These are phyloP conservation scores for Pyricularia sp. DNA, from an alignment of 2,329 filamentous ascomycete genomes.

Conservation along the genomic window DNA sequence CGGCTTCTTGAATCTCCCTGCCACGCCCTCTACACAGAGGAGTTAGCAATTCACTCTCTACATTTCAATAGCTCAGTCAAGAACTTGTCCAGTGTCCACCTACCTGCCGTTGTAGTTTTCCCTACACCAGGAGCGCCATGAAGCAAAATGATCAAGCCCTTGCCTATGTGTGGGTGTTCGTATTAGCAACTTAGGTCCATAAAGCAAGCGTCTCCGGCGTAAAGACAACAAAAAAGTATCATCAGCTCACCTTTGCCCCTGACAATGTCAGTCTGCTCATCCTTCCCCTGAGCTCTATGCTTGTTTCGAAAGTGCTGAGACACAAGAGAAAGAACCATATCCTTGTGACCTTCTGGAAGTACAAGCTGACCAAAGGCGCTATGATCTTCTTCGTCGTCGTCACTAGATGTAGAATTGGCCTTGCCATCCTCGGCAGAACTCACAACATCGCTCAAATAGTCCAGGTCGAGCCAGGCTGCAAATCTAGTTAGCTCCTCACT, in stretches of 20 bases:
- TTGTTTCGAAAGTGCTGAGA: slow-evolving; percentile 22
- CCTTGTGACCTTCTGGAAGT: slow-evolving; percentile 14
- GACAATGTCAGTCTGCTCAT: slow-evolving; percentile 19
- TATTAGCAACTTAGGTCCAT: no score
- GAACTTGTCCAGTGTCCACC: no score
- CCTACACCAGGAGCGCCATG: slow-evolving; percentile 23
- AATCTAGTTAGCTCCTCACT: background rate
- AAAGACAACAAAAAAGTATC: no score
- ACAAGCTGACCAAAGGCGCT: slow-evolving; percentile 18
- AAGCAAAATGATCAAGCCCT: slow-evolving; percentile 20
- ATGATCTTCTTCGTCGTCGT: slow-evolving; percentile 1
- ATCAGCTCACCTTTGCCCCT: slow-evolving; percentile 14
- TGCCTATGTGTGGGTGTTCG: slow-evolving; percentile 7
- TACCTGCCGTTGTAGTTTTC: slow-evolving; percentile 22
- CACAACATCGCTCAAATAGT: slow-evolving; percentile 3
- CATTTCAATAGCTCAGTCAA: no score
- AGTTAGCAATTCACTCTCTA: no score
- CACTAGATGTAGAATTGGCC: background rate
- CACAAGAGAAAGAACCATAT: slow-evolving; percentile 20
- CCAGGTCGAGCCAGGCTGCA: slow-evolving; percentile 10
- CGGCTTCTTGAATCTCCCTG: slow-evolving; percentile 12
- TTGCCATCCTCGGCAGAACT: background rate
- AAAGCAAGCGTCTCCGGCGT: no score
- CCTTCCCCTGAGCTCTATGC: background rate
- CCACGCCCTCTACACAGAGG: slow-evolving; percentile 13